phyloP scores from a whole-genome alignment of 31 red algal genomes.

The Odonthalia washingtoniensis region DNA sequence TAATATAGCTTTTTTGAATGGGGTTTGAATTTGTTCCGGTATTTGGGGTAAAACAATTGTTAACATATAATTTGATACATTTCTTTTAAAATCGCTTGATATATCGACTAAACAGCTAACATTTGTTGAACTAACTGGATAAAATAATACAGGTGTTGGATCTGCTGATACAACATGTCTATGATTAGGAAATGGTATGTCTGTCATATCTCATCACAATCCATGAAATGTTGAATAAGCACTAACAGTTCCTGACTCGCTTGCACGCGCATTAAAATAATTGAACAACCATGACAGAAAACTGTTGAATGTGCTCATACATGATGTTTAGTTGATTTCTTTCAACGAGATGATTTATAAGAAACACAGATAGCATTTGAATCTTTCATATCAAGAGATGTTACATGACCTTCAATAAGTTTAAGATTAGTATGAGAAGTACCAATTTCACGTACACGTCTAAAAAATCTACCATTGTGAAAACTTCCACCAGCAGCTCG shows the following conservation, averaged over 20 bases:
- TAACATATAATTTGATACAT: constrained; percentile 72
- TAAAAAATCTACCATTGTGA: constrained; percentile 97
- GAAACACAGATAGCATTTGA: constrained; percentile 73
- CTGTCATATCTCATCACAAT: constrained; percentile 62
- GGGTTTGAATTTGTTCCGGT: constrained; percentile 66
- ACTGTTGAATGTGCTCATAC: constrained; percentile 84
- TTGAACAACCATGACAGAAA: constrained; percentile 96
- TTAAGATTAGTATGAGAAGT: constrained; percentile 56
- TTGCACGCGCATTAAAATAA: constrained; percentile 67
- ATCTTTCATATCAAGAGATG: constrained; percentile 61
- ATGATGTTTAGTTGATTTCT: constrained; percentile 3
- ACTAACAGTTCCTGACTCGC: constrained; percentile 44
- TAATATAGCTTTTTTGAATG: constrained; percentile 69
- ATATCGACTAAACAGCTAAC: constrained; percentile 97
- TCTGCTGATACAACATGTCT: constrained; percentile 94
- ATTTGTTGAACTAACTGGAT: constrained; percentile 87
- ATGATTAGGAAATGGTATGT: constrained; percentile 88
- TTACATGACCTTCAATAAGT: no score
- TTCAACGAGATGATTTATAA: constrained; percentile 65
- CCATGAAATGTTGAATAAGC: constrained; percentile 93
- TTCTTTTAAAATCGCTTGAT: constrained; percentile 44
- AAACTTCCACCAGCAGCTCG: constrained; percentile 67
- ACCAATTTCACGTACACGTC: constrained; percentile 78
- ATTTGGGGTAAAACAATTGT: constrained; percentile 84
- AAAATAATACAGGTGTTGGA: constrained; percentile 92